A percentile compares a stretch with the other conserved stretches of the same genome.
These are phyloP conservation scores for Carpinus viminea DNA, from an alignment of 306 rosid genomes.

Conservation along the genomic window DNA sequence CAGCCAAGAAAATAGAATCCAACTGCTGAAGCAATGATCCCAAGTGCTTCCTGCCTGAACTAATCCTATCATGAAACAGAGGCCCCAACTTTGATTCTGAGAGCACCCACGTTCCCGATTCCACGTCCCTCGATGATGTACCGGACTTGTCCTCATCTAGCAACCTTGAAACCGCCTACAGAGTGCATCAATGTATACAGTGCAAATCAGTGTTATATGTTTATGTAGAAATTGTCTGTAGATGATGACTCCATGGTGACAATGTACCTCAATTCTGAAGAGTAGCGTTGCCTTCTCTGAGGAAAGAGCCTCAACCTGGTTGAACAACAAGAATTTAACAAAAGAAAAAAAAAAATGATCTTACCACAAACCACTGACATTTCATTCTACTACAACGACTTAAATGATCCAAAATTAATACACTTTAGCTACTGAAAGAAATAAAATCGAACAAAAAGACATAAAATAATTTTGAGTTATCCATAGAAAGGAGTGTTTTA, in stretches of 20 bases:
- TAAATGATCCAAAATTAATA: too few species aligned
- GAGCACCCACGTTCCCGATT: constrained; percentile 67
- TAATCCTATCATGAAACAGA: constrained; percentile 62
- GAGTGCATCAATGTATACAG: constrained; percentile 14
- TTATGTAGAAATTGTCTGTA: constrained; percentile 13
- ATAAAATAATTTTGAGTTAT: too few species aligned
- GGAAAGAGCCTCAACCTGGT: constrained; percentile 94
- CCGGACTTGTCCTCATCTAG: constrained; percentile 68
- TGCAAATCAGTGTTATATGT: constrained; percentile 4
- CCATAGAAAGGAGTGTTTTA: too few species aligned
- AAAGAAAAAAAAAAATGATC: too few species aligned
- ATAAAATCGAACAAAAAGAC: too few species aligned
- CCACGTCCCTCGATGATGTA: constrained; percentile 63
- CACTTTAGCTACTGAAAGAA: too few species aligned
- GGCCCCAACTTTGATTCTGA: constrained; percentile 69
- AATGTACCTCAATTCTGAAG: constrained; percentile 84
- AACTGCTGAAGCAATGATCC: constrained; percentile 72
- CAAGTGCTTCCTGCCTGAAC: constrained; percentile 75
- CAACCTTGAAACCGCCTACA: constrained; percentile 71
- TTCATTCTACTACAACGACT: too few species aligned
- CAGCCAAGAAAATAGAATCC: constrained; percentile 74
- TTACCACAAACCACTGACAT: too few species aligned
- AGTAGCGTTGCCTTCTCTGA: constrained; percentile 84
- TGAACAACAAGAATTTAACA: constrained; percentile 5
- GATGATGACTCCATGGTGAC: not conserved